Conservation (phyloP, 176 grass and related monocot species). For the Hordeum marinum region DNA sequence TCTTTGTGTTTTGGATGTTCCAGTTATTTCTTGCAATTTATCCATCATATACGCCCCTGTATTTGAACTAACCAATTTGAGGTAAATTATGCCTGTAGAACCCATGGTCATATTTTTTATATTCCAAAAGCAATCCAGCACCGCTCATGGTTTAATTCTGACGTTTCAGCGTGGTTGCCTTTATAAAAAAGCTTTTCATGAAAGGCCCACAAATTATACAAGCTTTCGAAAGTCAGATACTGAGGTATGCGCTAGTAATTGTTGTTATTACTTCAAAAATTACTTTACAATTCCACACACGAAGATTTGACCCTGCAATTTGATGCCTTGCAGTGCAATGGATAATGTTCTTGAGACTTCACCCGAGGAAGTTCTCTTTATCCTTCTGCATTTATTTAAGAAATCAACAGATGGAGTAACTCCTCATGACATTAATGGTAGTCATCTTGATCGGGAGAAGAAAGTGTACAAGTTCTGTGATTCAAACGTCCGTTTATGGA, state of each 20-base stretch:
- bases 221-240: slow-evolving; percentile 59
- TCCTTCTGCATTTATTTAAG: slow-evolving; percentile 66
- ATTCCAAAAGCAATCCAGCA: slow-evolving; percentile 1
- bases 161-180: slow-evolving; percentile 39
- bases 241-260: slow-evolving; percentile 48
- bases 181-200: slow-evolving; percentile 55
- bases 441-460: slow-evolving; percentile 33
- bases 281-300: neutral
- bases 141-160: neutral
- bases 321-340: slow-evolving; percentile 52
- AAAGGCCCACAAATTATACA: slow-evolving; percentile 48
- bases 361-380: slow-evolving; percentile 60
- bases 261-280: neutral
- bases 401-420: slow-evolving; percentile 32
- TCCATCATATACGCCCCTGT: slow-evolving; percentile 54
- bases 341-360: slow-evolving; percentile 60
- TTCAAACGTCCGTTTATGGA: slow-evolving; percentile 50
- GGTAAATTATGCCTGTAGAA: slow-evolving; percentile 36
- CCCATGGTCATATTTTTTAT: neutral
- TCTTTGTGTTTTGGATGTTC: slow-evolving; percentile 76
- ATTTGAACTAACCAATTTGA: slow-evolving; percentile 55
- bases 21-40: slow-evolving; percentile 50
- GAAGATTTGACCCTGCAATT: slow-evolving; percentile 8
- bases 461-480: slow-evolving; percentile 57
- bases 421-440: slow-evolving; percentile 35